phyloP scores from a whole-genome alignment of 331 rosid species.

The Telfairia occidentalis region DNA sequence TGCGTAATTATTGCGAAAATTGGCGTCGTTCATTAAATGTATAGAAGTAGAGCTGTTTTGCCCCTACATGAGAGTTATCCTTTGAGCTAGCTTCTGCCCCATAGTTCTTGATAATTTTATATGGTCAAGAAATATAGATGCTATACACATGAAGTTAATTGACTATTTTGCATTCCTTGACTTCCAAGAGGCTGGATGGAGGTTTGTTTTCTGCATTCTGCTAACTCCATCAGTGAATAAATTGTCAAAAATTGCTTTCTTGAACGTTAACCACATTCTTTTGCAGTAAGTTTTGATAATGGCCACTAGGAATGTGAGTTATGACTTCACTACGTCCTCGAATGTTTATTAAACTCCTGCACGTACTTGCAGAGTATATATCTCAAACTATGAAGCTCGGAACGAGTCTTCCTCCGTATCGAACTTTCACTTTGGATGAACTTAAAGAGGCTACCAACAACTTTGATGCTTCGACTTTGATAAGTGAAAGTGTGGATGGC shows the following conservation, averaged over 20 bases:
- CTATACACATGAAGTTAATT: neutral
- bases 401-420: conserved; percentile 66
- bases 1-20: neutral
- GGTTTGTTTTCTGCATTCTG: neutral
- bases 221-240: neutral
- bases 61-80: neutral
- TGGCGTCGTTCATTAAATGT: neutral
- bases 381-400: conserved; percentile 92
- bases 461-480: conserved; percentile 53
- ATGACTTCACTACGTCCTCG: neutral
- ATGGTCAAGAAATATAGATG: neutral
- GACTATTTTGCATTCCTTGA: neutral
- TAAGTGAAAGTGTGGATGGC: conserved; percentile 49
- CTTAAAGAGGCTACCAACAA: conserved; percentile 80
- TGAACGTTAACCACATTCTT: neutral
- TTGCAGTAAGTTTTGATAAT: neutral
- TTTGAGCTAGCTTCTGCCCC: neutral
- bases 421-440: conserved; percentile 81
- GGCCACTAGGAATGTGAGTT: neutral
- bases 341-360: neutral
- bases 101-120: neutral
- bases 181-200: neutral
- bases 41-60: neutral
- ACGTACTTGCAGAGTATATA: conserved; percentile 46
- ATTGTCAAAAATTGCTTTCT: neutral